A percentile compares a stretch with the other conserved stretches of the same genome.
Conservation (phyloP, 257 asterid species). For the Solanum boliviense region DNA sequence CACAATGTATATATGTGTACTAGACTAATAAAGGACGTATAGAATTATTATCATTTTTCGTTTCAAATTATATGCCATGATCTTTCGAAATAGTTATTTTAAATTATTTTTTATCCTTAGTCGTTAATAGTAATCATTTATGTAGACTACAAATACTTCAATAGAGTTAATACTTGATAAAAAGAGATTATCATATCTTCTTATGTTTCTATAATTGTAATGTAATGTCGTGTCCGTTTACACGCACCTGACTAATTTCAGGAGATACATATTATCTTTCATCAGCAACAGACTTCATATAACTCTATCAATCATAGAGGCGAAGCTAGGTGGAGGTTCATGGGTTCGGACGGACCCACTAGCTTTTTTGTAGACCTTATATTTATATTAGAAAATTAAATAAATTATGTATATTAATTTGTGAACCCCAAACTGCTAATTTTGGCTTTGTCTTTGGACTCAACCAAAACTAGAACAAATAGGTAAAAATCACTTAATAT, state of each 20-base stretch:
- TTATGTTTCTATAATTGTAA: too few species aligned
- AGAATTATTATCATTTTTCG: background rate
- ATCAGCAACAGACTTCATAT: rapidly evolving
- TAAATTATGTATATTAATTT: too few species aligned
- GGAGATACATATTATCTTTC: background rate
- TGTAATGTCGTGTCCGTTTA: background rate
- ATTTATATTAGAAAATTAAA: too few species aligned
- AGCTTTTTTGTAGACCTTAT: too few species aligned
- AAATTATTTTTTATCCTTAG: background rate
- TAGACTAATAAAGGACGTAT: background rate
- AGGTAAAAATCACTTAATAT: rapidly evolving
- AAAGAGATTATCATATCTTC: background rate
- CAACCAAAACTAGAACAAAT: too few species aligned
- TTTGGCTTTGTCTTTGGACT: too few species aligned
- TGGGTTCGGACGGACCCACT: too few species aligned
- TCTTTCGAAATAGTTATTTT: too few species aligned
- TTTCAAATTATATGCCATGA: background rate
- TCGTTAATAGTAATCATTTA: background rate
- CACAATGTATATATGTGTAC: background rate
- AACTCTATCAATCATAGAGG: too few species aligned
- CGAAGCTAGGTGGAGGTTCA: too few species aligned
- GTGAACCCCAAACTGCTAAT: too few species aligned
- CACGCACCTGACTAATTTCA: rapidly evolving
- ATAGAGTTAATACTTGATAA: background rate
- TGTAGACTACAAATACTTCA: background rate